Percentiles rank a stretch among this genome's conserved stretches.
Conservation (phyloP, 2,329 filamentous ascomycete genomes). For the Penicillium aurantiogriseum region DNA sequence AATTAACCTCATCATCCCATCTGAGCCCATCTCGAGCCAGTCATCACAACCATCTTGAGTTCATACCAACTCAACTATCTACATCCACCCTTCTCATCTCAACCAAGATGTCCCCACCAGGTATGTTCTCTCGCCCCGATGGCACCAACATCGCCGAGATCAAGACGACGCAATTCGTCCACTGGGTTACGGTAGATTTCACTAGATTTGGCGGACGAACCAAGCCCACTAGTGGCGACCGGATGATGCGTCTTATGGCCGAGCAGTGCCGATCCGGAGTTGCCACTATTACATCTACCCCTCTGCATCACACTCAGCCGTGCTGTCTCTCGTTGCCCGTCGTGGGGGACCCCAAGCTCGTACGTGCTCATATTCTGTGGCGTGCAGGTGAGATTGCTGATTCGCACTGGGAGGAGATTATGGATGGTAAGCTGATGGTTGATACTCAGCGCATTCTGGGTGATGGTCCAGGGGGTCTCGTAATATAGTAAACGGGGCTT, state of each 20-base stretch:
- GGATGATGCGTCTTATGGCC: constrained; percentile 5
- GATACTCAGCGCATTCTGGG: not conserved
- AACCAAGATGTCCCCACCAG: not conserved
- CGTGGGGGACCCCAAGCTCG: not conserved
- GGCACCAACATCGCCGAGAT: not conserved
- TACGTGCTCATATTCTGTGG: not conserved
- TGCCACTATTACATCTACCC: not conserved
- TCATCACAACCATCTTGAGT: not conserved
- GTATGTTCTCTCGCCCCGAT: constrained; percentile 1
- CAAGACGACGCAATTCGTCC: not conserved
- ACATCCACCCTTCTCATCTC: not conserved
- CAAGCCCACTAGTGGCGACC: not conserved
- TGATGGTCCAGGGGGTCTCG: not conserved
- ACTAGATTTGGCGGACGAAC: not conserved
- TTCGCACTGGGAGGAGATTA: not conserved
- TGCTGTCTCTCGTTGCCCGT: constrained; percentile 3
- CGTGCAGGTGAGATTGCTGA: constrained; percentile 2
- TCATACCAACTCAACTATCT: not conserved
- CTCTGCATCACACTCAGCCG: not conserved
- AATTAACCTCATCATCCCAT: not conserved
- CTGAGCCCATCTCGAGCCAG: not conserved
- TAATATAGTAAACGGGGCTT: not conserved
- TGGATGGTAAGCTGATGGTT: not conserved
- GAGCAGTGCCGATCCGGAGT: not conserved
- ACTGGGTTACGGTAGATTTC: constrained; percentile 6